phyloP scores from a whole-genome alignment of 805 yeast genomes.

The Priceomyces melissophilus region DNA sequence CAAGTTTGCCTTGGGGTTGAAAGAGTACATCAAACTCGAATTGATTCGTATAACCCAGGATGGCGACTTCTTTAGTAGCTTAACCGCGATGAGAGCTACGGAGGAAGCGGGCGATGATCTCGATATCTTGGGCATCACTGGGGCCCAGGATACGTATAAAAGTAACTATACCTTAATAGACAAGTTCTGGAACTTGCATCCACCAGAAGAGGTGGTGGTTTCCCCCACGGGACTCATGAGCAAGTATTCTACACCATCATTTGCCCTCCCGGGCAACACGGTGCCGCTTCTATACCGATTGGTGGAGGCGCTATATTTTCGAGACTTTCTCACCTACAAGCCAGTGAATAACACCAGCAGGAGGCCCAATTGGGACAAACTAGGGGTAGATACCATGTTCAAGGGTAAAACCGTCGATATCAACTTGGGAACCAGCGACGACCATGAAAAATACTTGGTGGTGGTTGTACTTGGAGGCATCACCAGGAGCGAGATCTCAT shows the following conservation, averaged over 20 bases:
- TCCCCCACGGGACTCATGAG: constrained; percentile 12
- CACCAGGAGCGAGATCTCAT: constrained; percentile 78
- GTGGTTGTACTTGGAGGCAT: constrained; percentile 78
- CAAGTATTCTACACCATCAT: constrained; percentile 49
- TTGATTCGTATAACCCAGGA: constrained; percentile 36
- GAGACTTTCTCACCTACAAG: constrained; percentile 47
- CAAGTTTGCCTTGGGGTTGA: constrained; percentile 43
- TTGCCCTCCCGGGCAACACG: constrained; percentile 71
- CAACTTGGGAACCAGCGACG: constrained; percentile 14
- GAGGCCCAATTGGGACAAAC: constrained; percentile 45
- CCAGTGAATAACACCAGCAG: constrained; percentile 32
- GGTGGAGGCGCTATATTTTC: constrained; percentile 62
- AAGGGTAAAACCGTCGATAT: constrained; percentile 38
- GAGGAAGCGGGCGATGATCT: constrained; percentile 10
- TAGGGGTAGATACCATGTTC: constrained; percentile 38
- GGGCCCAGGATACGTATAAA: constrained; percentile 25
- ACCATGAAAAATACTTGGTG: constrained; percentile 28
- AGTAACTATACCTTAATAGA: constrained; percentile 36
- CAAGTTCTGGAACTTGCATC: constrained; percentile 48
- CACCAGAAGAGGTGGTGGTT: constrained; percentile 27
- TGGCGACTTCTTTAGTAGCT: constrained; percentile 21
- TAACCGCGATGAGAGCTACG: constrained; percentile 11
- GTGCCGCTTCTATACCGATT: constrained; percentile 74
- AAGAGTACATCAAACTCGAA: constrained; percentile 46
- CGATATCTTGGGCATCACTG: constrained; percentile 29